Evolutionary conservation across 2,329 filamentous ascomycete species (phyloP), one percentile per base, ranked within the genome.

Genomic region (Zymoseptoria pseudotritici): DNA sequence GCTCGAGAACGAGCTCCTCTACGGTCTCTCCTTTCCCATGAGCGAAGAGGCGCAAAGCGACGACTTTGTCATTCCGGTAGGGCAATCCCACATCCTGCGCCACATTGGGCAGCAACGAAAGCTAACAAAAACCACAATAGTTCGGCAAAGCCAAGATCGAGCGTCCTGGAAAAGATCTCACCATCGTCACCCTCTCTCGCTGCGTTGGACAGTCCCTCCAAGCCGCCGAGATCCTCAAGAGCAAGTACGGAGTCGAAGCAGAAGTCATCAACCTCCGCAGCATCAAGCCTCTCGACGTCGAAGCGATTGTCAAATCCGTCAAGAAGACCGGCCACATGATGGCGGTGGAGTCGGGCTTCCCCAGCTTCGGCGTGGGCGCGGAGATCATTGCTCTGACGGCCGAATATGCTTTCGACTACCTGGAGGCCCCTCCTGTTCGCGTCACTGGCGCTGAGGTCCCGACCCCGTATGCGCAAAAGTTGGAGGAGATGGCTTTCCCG

Each of bases 61-160:
- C 76, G 94, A 99, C 79, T 99, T 97, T 71, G 93, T 99, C 70
- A 79, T 99, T 70, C 94, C 94, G 68, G 79, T 80, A 77, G 63
- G 76, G 63, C 42, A 10, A 49, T 55, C 54, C 49, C 26, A 58
- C 53, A 56, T 57, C n/a, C 19, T 29, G 21, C 31, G 19, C 46
- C 36, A 17, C 9, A 54, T 53, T 13, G 53, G 50, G 56, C 56
- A 51, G 21, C 36, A 46, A 31, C 50, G n/a, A 58, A 31, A 36
- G 2, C 65, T 66, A 59, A 66, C 59, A 56, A 50, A 49, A 51
- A 2, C 22, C 22, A 4, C 36, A 58, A 54, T 58, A 79, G 79
- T 91, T 99, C 75, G 94, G 94, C 77, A 99, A 99, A 83, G 94
- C 94, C 78, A 99, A 99, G 86, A 90, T 99, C 73, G 94, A 99